phyloP scores from a whole-genome alignment of 176 grass and related monocot species.

The Cenchrus americanus region DNA sequence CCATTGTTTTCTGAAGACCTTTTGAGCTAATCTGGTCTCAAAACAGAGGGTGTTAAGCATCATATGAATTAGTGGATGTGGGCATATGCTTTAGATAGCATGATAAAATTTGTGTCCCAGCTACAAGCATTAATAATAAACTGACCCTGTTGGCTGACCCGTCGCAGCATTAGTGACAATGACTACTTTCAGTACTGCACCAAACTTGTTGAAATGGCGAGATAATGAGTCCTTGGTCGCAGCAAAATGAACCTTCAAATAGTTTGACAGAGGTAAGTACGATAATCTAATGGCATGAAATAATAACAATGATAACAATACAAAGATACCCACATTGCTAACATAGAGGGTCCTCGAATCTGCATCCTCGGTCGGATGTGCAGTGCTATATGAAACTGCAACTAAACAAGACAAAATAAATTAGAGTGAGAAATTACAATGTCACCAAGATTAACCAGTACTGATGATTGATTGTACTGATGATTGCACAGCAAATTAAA shows the following conservation, averaged over 20 bases:
- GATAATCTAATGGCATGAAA: conserved; percentile 7
- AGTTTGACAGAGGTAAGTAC: conserved; percentile 43
- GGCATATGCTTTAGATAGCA: conserved; percentile 8
- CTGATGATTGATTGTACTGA: neutral
- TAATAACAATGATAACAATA: conserved; percentile 3
- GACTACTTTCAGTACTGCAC: conserved; percentile 92
- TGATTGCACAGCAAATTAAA: neutral
- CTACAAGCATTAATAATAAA: conserved; percentile 28
- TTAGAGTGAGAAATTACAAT: conserved; percentile 32
- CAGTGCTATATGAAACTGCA: conserved; percentile 66
- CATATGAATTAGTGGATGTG: neutral
- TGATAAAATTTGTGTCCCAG: neutral
- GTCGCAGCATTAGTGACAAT: conserved; percentile 85
- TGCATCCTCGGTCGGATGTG: conserved; percentile 70
- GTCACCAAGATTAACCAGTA: neutral
- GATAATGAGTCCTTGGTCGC: conserved; percentile 90
- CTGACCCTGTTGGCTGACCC: conserved; percentile 92
- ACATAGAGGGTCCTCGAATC: conserved; percentile 88
- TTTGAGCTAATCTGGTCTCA: neutral
- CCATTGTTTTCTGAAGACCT: neutral
- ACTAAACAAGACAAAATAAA: conserved; percentile 44
- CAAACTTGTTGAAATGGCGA: conserved; percentile 97
- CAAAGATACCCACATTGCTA: conserved; percentile 77
- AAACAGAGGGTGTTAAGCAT: neutral
- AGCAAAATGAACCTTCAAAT: conserved; percentile 90